These are phyloP conservation scores for Raphanus hybrid DNA, from an alignment of 441 rosid genomes.

Conservation along the genomic window DNA sequence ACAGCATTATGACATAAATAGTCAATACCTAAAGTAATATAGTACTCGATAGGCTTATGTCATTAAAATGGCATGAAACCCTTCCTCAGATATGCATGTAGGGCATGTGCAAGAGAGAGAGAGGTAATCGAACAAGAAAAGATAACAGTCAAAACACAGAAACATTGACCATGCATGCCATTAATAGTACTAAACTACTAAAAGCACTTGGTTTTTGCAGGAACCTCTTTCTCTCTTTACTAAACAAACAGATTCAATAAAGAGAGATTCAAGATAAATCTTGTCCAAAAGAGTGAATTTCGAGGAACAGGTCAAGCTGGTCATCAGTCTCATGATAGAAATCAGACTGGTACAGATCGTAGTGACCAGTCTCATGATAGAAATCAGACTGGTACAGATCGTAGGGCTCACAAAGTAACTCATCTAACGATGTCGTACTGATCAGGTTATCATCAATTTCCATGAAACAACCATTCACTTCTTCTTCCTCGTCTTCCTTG, in stretches of 20 bases:
- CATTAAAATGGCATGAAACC: constrained; percentile 14
- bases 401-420: constrained; percentile 6
- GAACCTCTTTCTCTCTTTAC: background rate
- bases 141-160: background rate
- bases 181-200: constrained; percentile 1
- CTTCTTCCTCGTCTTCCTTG: constrained; percentile 13
- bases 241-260: background rate
- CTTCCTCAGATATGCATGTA: background rate
- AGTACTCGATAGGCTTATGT: constrained; percentile 12
- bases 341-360: constrained; percentile 7
- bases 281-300: background rate
- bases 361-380: background rate
- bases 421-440: constrained; percentile 14
- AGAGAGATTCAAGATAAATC: background rate
- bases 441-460: constrained; percentile 27
- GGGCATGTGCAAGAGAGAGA: constrained; percentile 1
- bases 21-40: background rate
- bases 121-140: background rate
- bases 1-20: too few relatives aligned
- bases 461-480: constrained; percentile 21
- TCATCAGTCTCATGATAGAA: background rate
- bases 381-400: constrained; percentile 10
- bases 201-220: background rate
- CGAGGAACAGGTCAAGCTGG: constrained; percentile 18
- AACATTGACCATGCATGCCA: constrained; percentile 33